Evolutionary conservation across 768 basidiomycete species (phyloP).

Genomic region (Neoboletus magnificus): DNA sequence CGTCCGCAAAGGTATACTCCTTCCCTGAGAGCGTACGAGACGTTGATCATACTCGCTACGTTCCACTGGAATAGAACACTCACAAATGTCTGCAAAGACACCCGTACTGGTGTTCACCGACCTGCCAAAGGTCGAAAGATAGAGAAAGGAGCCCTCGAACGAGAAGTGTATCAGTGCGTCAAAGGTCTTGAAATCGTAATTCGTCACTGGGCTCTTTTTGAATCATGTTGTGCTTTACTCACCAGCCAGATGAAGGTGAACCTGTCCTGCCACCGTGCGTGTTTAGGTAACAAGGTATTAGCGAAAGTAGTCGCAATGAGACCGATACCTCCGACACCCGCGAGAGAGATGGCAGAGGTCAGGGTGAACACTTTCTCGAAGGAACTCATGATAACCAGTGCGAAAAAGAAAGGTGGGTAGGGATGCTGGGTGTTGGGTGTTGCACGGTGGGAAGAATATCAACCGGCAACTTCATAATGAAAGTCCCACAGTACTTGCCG

Average conservation of each 20-base stretch:
- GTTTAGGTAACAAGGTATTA: conserved; percentile 57
- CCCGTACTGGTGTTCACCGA: conserved; percentile 68
- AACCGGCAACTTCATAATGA: too few relatives aligned
- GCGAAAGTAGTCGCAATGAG: conserved; percentile 52
- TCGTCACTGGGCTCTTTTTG: neutral
- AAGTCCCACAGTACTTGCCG: too few relatives aligned
- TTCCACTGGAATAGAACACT: conserved; percentile 25
- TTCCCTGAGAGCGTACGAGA: conserved; percentile 48
- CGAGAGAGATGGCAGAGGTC: conserved; percentile 63
- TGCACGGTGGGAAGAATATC: too few relatives aligned
- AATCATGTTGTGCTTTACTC: conserved; percentile 18
- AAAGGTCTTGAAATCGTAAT: conserved; percentile 50
- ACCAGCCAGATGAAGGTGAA: conserved; percentile 81
- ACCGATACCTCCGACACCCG: conserved; percentile 51
- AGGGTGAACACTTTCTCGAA: conserved; percentile 43
- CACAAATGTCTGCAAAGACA: conserved; percentile 72
- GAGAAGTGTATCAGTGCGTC: conserved; percentile 78
- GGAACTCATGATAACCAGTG: conserved; percentile 17
- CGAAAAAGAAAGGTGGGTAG: neutral
- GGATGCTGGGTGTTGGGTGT: too few relatives aligned
- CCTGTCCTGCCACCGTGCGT: conserved; percentile 59
- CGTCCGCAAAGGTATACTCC: conserved; percentile 78
- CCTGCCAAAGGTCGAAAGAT: conserved; percentile 69
- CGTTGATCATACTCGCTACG: neutral
- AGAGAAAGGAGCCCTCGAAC: conserved; percentile 80